Evolutionary conservation across 2,329 filamentous ascomycete species (phyloP), one percentile per base, ranked within the genome.

Genomic region (Penicillium sclerotiorum): DNA sequence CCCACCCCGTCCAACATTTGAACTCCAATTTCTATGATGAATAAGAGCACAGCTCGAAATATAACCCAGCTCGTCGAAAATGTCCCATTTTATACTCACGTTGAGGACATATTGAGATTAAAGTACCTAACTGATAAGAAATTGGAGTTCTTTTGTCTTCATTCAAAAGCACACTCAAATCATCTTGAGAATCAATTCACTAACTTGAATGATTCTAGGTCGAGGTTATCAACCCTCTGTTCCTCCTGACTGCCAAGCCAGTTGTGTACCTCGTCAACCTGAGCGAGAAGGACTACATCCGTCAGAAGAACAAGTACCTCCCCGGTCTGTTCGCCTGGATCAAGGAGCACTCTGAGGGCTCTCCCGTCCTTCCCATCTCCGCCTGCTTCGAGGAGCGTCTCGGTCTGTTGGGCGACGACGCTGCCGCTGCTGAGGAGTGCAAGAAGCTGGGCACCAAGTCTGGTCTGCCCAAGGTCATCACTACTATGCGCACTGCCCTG

Each of bases 291-390:
- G 94, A 99, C 75, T 99, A 92, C 74, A 87, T 96, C 68, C 88
- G 94, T 67, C 94, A 97, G 80, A 99, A 97, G 88, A 99, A 99
- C 84, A 99, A 99, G 86, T 86, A 99, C 77, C 84, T 99, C 48
- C 84, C 89, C 60, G 94, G 93, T 78, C 87, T 97, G 61, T 90
- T 89, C 53, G 89, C 94, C 71, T 99, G 94, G 94, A 86, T 96
- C 74, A 95, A 97, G 79, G 84, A 89, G 71, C 82, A 99, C 72
- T 89, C 92, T 5, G 74, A 85, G 45, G 91, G 90, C 50, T 92
- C 96, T 68, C 89, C 92, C 44, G 87, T 97, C 66, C 90, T 99
- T 51, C 94, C 93, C 55, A 86, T 99, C 65, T 97, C 94, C 1
- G 89, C 96, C 49, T 86, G 83, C 28, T 93, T 95, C 62, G 95